phyloP scores from a whole-genome alignment of 208 protist species.

The Crithidia bombi region DNA sequence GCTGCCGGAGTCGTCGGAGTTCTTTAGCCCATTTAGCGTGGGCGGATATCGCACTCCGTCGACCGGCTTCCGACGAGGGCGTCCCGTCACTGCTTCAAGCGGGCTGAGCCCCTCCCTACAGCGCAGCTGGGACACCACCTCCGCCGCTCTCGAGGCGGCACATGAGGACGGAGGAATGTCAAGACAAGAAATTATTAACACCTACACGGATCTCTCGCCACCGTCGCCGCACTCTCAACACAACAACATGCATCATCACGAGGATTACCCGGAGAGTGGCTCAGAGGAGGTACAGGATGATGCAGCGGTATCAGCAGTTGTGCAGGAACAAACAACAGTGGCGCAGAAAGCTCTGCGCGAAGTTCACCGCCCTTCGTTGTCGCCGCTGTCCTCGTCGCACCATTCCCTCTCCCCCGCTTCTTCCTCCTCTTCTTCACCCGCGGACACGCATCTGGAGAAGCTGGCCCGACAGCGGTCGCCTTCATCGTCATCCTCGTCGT shows the following conservation, averaged over 20 bases:
- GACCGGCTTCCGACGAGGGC: not conserved
- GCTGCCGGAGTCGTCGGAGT: slow-evolving; percentile 13
- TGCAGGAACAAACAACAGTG: not conserved
- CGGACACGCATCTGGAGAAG: slow-evolving; percentile 1
- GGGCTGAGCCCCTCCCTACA: not conserved
- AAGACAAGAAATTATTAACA: too few relatives aligned
- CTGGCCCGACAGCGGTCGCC: slow-evolving; percentile 9
- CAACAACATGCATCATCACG: too few relatives aligned
- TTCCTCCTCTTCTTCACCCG: not conserved
- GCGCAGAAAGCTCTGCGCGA: not conserved
- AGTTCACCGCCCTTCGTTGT: not conserved
- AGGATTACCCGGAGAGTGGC: too few relatives aligned
- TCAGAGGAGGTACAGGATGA: too few relatives aligned
- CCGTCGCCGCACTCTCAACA: too few relatives aligned
- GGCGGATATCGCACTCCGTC: slow-evolving; percentile 9
- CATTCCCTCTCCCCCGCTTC: not conserved
- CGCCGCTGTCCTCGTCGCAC: slow-evolving; percentile 1
- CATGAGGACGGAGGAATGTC: not conserved
- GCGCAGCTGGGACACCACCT: not conserved
- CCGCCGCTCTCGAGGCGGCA: not conserved
- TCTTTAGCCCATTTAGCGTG: slow-evolving; percentile 23
- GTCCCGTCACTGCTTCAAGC: not conserved
- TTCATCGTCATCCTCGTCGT: not conserved
- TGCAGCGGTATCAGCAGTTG: not conserved
- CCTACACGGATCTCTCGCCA: not conserved